These are phyloP conservation scores for Trichoderma atroviride DNA, from an alignment of 2,329 filamentous ascomycete genomes.

Conservation along the genomic window DNA sequence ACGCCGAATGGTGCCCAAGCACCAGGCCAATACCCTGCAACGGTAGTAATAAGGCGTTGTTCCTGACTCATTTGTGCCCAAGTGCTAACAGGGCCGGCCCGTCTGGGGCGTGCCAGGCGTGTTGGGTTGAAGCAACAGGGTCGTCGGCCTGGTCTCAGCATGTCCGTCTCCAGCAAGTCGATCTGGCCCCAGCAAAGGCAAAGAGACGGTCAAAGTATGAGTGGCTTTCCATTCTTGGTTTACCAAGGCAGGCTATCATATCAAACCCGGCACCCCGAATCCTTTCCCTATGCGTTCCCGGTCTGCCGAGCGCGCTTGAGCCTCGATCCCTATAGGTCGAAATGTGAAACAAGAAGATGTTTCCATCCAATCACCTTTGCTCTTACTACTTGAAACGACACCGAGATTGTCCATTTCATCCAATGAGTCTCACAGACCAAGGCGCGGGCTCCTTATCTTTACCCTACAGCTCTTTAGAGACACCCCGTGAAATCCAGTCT, in stretches of 20 bases:
- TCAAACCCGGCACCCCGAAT: slow-evolving; percentile 17
- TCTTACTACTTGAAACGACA: background rate
- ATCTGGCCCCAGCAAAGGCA: background rate
- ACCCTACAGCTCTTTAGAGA: slow-evolving; percentile 49
- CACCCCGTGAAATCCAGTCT: slow-evolving; percentile 63
- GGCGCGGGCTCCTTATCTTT: slow-evolving; percentile 1
- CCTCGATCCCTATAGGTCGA: slow-evolving; percentile 20
- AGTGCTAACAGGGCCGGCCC: background rate
- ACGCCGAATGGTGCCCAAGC: slow-evolving; percentile 10
- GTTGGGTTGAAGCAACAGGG: background rate
- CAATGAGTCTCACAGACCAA: background rate
- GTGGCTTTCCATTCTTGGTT: slow-evolving; percentile 19
- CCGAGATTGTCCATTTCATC: background rate
- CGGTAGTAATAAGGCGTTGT: background rate
- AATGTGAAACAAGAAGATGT: slow-evolving; percentile 12
- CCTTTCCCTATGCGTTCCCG: slow-evolving; percentile 10
- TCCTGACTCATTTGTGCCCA: slow-evolving; percentile 22
- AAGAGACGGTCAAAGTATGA: background rate
- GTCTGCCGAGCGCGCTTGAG: slow-evolving; percentile 21
- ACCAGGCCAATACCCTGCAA: background rate
- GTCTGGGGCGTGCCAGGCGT: background rate
- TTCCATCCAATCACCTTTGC: slow-evolving; percentile 8
- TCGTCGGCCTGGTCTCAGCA: background rate
- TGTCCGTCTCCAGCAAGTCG: background rate
- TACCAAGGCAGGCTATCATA: slow-evolving; percentile 17